A percentile compares a stretch with the other conserved stretches of the same genome.
Evolutionary conservation across 2,329 filamentous ascomycete species (phyloP).

Genomic region (Penicillium sp.): DNA sequence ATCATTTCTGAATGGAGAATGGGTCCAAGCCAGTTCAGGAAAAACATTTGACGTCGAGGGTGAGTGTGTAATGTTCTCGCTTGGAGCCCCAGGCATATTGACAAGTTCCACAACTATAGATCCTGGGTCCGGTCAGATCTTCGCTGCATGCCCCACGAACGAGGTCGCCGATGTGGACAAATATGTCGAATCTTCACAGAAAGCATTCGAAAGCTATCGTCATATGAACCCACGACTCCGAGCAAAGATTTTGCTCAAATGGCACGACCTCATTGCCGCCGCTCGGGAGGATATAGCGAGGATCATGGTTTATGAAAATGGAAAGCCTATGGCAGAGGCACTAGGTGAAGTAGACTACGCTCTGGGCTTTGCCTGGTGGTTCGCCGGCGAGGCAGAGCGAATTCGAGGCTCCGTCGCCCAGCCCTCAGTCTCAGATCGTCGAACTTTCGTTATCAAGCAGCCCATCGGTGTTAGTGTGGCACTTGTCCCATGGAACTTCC

Average conservation of each 20-base stretch:
- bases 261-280: not conserved
- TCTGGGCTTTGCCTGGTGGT: conserved; percentile 55
- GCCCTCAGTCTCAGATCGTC: conserved; percentile 60
- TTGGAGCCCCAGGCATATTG: not conserved
- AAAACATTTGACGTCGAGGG: not conserved
- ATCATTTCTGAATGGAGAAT: not conserved
- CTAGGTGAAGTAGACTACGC: conserved; percentile 26
- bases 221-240: not conserved
- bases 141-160: not conserved
- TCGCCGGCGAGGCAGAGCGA: conserved; percentile 59
- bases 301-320: not conserved
- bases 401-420: conserved; percentile 62
- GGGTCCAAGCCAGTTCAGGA: not conserved
- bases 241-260: not conserved
- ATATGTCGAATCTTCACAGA: not conserved
- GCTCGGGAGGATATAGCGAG: not conserved
- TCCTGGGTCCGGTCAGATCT: not conserved
- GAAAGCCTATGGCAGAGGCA: not conserved
- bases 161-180: not conserved
- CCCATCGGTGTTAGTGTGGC: not conserved
- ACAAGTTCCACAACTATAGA: not conserved
- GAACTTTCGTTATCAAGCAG: conserved; percentile 60
- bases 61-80: not conserved
- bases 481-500: not conserved
- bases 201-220: not conserved